These are phyloP conservation scores for Rutidosis leptorrhynchoides DNA, from an alignment of 129 eudicot species.

Conservation along the genomic window DNA sequence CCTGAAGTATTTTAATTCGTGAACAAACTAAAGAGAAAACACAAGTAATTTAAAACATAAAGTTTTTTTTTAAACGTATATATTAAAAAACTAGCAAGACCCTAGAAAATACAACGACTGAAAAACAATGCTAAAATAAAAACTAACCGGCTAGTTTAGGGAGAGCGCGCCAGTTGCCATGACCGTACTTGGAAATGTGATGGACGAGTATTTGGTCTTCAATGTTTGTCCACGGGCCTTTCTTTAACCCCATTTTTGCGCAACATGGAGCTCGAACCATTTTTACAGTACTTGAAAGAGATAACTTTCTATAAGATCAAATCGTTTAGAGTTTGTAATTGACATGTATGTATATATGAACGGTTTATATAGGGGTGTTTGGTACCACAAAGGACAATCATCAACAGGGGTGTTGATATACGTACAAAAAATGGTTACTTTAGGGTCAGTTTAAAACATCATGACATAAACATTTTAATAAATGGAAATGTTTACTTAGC, in stretches of 20 bases:
- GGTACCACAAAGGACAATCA: too few species aligned
- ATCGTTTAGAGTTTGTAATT: neutral
- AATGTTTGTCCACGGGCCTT: slow-evolving; percentile 74
- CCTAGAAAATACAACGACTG: neutral
- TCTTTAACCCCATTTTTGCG: slow-evolving; percentile 76
- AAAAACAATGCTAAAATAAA: neutral
- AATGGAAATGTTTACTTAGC: too few species aligned
- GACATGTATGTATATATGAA: neutral
- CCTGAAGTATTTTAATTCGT: neutral
- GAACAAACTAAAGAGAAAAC: neutral
- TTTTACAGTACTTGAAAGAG: neutral
- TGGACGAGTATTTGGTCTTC: slow-evolving; percentile 56
- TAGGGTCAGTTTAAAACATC: too few species aligned
- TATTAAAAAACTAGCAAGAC: neutral
- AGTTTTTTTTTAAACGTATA: neutral
- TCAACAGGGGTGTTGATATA: too few species aligned
- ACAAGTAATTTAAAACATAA: neutral
- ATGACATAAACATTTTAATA: too few species aligned
- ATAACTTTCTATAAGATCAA: neutral
- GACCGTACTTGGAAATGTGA: slow-evolving; percentile 51
- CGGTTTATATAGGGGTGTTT: slow-evolving; percentile 27
- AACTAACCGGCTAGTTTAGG: slow-evolving; percentile 69
- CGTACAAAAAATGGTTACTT: too few species aligned
- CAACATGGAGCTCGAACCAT: slow-evolving; percentile 89
- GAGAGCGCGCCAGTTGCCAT: slow-evolving; percentile 76